Conservation (phyloP, 495 filamentous ascomycete species). For the Durotheca rogersii region DNA sequence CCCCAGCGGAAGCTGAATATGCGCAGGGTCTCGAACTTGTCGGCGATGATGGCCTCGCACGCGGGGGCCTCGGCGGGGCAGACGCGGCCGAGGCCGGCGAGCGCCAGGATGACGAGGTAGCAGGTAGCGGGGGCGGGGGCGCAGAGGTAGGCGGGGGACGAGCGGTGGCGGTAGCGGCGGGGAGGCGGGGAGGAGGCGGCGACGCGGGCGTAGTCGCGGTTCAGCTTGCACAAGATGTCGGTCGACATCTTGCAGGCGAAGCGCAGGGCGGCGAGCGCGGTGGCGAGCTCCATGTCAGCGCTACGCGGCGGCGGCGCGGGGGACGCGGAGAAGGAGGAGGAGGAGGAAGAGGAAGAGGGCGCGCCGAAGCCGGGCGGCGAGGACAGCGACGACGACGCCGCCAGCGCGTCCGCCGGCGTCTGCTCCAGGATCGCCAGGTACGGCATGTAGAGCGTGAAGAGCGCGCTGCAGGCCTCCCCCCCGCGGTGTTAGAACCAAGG, state of each 20-base stretch:
- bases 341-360: constrained; percentile 18
- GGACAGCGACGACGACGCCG: neutral
- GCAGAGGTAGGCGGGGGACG: constrained; percentile 28
- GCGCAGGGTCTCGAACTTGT: constrained; percentile 36
- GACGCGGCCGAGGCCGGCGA: constrained; percentile 22
- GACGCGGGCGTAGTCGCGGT: constrained; percentile 25
- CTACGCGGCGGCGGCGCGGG: constrained; percentile 4
- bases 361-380: no score
- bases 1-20: constrained; percentile 37
- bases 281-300: constrained; percentile 21
- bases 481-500: no score
- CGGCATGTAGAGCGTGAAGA: constrained; percentile 26
- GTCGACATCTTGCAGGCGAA: constrained; percentile 40
- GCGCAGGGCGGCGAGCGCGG: constrained; percentile 30
- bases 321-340: constrained; percentile 7
- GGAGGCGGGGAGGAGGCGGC: no score
- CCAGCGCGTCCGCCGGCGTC: neutral
- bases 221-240: constrained; percentile 37
- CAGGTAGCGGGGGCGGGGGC: constrained; percentile 36
- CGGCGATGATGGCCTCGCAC: constrained; percentile 31
- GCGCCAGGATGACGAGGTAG: constrained; percentile 29
- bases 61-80: constrained; percentile 28
- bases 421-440: constrained; percentile 22
- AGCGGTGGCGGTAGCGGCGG: constrained; percentile 28
- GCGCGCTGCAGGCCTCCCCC: neutral